These are phyloP conservation scores for Willaertia magna DNA, from an alignment of 208 protist genomes.

Conservation along the genomic window DNA sequence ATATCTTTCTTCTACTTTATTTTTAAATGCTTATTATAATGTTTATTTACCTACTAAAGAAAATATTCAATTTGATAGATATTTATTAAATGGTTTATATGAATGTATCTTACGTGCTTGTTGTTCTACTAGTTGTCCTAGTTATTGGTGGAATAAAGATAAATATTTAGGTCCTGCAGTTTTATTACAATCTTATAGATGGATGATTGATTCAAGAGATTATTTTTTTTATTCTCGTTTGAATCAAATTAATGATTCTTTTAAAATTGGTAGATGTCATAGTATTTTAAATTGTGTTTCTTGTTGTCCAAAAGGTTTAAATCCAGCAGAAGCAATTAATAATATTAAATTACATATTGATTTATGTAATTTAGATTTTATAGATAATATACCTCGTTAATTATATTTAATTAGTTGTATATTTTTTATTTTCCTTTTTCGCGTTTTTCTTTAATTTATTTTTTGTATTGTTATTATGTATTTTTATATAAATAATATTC, in stretches of 20 bases:
- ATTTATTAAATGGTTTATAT: constrained; percentile 57
- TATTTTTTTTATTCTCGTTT: constrained; percentile 61
- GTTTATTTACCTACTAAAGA: background rate
- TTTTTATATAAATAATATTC: no score
- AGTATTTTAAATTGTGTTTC: constrained; percentile 76
- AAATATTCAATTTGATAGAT: background rate
- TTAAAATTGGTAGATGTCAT: constrained; percentile 68
- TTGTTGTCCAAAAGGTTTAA: constrained; percentile 73
- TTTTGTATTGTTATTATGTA: no score
- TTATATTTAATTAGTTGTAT: no score
- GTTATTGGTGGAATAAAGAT: constrained; percentile 78
- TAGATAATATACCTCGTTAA: no score
- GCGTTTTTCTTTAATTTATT: no score
- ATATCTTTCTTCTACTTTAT: background rate
- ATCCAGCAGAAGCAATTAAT: constrained; percentile 61
- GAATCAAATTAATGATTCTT: constrained; percentile 62
- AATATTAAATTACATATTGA: no score
- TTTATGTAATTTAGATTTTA: no score
- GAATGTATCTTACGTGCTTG: constrained; percentile 71
- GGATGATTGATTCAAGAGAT: constrained; percentile 68
- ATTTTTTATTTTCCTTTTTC: no score
- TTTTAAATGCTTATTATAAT: background rate
- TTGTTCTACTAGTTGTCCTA: constrained; percentile 63
- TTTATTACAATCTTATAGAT: constrained; percentile 66
- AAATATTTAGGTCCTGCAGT: constrained; percentile 68